Conservation (phyloP, 352 stramenopile genomes). For the Globisporangium radiosum region DNA sequence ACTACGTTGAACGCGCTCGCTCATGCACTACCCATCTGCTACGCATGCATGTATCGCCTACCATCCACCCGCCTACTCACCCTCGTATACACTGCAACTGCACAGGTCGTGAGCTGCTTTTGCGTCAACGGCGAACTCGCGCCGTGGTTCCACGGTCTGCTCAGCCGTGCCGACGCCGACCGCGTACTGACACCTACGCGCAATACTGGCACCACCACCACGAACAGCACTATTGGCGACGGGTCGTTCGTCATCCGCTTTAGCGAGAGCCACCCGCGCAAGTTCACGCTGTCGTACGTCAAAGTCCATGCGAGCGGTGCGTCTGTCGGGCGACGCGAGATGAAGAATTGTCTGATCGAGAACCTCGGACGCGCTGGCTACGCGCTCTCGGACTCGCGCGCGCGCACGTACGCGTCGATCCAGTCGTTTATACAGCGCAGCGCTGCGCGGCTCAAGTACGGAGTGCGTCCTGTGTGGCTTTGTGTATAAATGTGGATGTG, state of each 20-base stretch:
- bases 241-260: slow-evolving; percentile 74
- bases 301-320: slow-evolving; percentile 41
- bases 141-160: slow-evolving; percentile 68
- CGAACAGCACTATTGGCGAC: slow-evolving; percentile 19
- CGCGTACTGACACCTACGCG: slow-evolving; percentile 16
- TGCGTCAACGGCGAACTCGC: slow-evolving; percentile 50
- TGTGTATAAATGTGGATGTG: too few species aligned
- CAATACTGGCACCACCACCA: neutral
- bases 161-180: slow-evolving; percentile 46
- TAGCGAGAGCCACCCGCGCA: slow-evolving; percentile 69
- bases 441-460: slow-evolving; percentile 45
- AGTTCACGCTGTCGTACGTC: slow-evolving; percentile 75
- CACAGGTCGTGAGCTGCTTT: slow-evolving; percentile 47
- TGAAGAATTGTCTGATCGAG: slow-evolving; percentile 69
- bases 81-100: neutral
- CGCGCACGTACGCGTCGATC: slow-evolving; percentile 54
- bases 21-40: too few species aligned
- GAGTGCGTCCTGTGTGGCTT: slow-evolving; percentile 24
- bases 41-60: too few species aligned
- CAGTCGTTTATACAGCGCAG: slow-evolving; percentile 56
- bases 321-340: slow-evolving; percentile 30
- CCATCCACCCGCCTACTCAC: too few species aligned
- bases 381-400: slow-evolving; percentile 39
- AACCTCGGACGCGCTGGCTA: slow-evolving; percentile 47
- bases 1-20: too few species aligned